These are phyloP conservation scores for Fusarium newnesense DNA, from an alignment of 2,329 filamentous ascomycete species.

Conservation along the genomic window DNA sequence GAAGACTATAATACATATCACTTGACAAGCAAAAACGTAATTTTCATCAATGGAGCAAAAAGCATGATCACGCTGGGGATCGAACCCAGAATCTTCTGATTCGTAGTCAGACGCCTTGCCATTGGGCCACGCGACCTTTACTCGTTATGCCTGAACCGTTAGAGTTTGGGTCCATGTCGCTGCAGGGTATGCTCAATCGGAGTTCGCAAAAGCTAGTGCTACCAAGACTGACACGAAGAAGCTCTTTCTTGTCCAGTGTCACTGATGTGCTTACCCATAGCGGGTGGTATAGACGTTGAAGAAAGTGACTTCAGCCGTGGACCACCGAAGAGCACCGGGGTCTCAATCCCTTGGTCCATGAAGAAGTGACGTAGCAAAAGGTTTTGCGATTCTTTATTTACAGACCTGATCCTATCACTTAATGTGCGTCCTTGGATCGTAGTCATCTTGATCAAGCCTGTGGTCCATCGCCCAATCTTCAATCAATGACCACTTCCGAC, in stretches of 20 bases:
- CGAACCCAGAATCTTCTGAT: slow-evolving; percentile 49
- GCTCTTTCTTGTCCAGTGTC: not conserved
- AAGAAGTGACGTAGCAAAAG: not conserved
- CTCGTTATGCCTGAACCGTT: not conserved
- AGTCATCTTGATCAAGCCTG: not conserved
- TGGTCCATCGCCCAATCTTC: not conserved
- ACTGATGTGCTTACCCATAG: not conserved
- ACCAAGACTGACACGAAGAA: not conserved
- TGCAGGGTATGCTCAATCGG: not conserved
- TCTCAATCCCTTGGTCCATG: not conserved
- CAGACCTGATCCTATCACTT: not conserved
- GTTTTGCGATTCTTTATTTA: not conserved
- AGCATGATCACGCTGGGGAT: slow-evolving; percentile 37
- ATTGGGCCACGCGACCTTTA: slow-evolving; percentile 43
- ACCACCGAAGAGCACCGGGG: not conserved
- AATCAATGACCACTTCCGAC: not conserved
- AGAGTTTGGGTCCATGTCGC: not conserved
- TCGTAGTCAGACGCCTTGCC: slow-evolving; percentile 49
- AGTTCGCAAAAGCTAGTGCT: not conserved
- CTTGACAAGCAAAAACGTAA: not conserved
- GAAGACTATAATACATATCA: too few relatives aligned
- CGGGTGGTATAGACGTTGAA: not conserved
- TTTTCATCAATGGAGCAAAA: not conserved
- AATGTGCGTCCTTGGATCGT: not conserved
- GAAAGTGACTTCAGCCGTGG: not conserved